phyloP scores from a whole-genome alignment of 1,284 basidiomycete genomes.

The Fomitopsis schrenkii region DNA sequence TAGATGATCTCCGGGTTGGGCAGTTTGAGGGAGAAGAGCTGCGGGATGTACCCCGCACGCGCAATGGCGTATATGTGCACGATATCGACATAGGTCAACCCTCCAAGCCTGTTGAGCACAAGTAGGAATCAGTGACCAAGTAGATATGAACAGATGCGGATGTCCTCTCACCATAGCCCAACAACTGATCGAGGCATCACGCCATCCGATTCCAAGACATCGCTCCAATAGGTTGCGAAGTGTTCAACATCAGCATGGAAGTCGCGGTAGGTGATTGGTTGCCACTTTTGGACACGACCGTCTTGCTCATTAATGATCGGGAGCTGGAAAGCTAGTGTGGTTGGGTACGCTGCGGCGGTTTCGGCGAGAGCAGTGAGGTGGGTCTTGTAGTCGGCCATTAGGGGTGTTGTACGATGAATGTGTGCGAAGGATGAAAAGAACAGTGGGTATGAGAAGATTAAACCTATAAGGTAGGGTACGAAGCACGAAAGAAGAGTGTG shows the following conservation, averaged over 20 bases:
- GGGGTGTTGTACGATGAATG: background rate
- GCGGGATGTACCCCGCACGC: conserved; percentile 66
- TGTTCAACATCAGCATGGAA: conserved; percentile 51
- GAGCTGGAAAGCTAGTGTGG: conserved; percentile 42
- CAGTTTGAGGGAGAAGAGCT: conserved; percentile 66
- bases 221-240: conserved; percentile 51
- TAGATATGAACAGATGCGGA: conserved; percentile 13
- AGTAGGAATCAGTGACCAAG: conserved; percentile 6
- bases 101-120: conserved; percentile 46
- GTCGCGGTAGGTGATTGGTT: conserved; percentile 44
- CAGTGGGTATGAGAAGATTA: conserved; percentile 5
- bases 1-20: conserved; percentile 63
- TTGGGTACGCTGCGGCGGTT: conserved; percentile 37
- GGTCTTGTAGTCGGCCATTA: conserved; percentile 25
- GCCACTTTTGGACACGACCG: conserved; percentile 37
- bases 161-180: conserved; percentile 53
- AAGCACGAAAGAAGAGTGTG: background rate
- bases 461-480: background rate
- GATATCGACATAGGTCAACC: conserved; percentile 61
- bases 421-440: conserved; percentile 7
- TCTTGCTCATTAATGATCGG: conserved; percentile 36
- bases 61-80: conserved; percentile 67
- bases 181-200: conserved; percentile 53
- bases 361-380: conserved; percentile 49
- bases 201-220: conserved; percentile 35